phyloP scores from a whole-genome alignment of 371 early-diverging fungal species.

The Sporodiniella umbellata region DNA sequence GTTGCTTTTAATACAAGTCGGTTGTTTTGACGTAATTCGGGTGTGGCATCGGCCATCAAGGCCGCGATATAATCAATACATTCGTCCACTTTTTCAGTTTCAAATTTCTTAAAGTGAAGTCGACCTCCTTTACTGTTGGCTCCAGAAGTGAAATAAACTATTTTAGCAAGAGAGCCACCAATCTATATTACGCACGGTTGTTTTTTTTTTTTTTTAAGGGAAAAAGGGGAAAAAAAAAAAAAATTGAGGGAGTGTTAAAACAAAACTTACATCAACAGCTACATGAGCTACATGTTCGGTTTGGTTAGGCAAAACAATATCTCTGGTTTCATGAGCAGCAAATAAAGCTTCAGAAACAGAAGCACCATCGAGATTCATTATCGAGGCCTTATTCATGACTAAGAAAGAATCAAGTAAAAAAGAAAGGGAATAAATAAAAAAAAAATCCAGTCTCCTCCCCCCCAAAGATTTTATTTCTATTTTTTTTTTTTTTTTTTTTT shows the following conservation, averaged over 20 bases:
- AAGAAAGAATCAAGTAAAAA: not conserved
- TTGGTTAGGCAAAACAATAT: slow-evolving; percentile 90
- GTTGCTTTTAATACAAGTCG: slow-evolving; percentile 69
- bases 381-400: slow-evolving; percentile 6
- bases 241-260: too few species aligned
- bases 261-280: slow-evolving; percentile 83
- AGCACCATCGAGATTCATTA: slow-evolving; percentile 68
- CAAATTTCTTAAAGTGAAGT: slow-evolving; percentile 90
- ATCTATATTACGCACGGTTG: too few species aligned
- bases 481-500: too few species aligned
- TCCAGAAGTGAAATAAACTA: slow-evolving; percentile 81
- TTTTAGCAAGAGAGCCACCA: slow-evolving; percentile 93
- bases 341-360: slow-evolving; percentile 62
- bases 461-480: too few species aligned
- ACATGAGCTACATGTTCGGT: slow-evolving; percentile 83
- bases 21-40: slow-evolving; percentile 23
- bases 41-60: slow-evolving; percentile 58
- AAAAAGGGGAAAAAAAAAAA: too few species aligned
- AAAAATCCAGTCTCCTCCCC: not conserved
- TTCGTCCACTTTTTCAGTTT: slow-evolving; percentile 87
- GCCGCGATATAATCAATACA: slow-evolving; percentile 82
- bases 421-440: not conserved
- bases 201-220: not conserved
- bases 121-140: slow-evolving; percentile 73
- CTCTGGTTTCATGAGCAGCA: slow-evolving; percentile 57